Evolutionary conservation across 768 basidiomycete species (phyloP).

Genomic region (Sutorius australiensis): DNA sequence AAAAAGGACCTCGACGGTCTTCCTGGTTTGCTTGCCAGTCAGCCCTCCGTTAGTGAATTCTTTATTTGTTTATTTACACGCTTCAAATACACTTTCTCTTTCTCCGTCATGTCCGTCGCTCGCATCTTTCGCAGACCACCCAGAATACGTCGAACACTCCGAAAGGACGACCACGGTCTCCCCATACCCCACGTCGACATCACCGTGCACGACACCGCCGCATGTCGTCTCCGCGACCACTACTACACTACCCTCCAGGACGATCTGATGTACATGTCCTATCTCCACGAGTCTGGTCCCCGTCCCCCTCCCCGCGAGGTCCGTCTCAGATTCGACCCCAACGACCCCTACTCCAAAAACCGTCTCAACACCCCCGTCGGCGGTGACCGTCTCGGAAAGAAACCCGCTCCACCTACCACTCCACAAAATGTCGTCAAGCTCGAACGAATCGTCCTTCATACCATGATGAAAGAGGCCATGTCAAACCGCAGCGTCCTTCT

Average conservation of each 20-base stretch:
- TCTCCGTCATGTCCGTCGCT: constrained; percentile 17
- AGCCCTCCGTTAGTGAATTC: neutral
- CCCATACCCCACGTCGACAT: constrained; percentile 71
- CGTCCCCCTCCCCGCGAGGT: constrained; percentile 53
- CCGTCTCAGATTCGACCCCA: constrained; percentile 67
- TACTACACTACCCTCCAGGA: constrained; percentile 80
- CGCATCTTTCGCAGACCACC: constrained; percentile 56
- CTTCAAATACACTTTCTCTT: neutral
- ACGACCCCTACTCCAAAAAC: constrained; percentile 79
- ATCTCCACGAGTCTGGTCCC: constrained; percentile 66
- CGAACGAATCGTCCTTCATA: constrained; percentile 82
- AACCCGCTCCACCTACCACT: constrained; percentile 61
- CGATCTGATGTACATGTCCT: constrained; percentile 93
- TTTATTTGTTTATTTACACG: constrained; percentile 2
- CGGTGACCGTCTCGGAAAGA: constrained; percentile 63
- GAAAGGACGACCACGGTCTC: constrained; percentile 51
- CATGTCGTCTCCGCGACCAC: constrained; percentile 75
- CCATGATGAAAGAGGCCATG: constrained; percentile 79
- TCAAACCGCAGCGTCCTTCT: constrained; percentile 68
- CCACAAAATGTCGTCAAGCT: constrained; percentile 69
- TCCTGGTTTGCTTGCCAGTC: neutral
- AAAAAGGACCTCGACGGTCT: neutral
- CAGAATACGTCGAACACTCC: constrained; percentile 41
- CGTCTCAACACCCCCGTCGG: constrained; percentile 73
- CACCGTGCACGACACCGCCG: constrained; percentile 64